A percentile compares a stretch with the other conserved stretches of the same genome.
These are phyloP conservation scores for Phytophthora quininea DNA, from an alignment of 352 stramenopile genomes.

Conservation along the genomic window DNA sequence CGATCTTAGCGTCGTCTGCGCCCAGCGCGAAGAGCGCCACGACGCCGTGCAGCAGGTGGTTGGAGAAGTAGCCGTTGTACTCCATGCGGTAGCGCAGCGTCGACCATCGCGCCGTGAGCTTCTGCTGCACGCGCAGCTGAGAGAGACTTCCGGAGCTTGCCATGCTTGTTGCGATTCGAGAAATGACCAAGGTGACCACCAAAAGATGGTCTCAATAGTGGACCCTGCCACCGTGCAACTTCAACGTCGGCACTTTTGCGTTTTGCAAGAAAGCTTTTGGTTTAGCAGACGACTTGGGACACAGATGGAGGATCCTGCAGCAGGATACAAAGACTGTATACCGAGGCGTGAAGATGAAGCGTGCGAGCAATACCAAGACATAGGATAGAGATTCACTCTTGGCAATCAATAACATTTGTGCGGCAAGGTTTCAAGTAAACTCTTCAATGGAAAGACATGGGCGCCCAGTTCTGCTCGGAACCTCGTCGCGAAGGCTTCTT, in stretches of 20 bases:
- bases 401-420: too few species aligned
- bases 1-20: slow-evolving; percentile 35
- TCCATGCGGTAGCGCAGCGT: slow-evolving; percentile 41
- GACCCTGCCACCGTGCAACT: neutral
- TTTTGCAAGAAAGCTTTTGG: too few species aligned
- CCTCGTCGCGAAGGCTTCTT: too few species aligned
- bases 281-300: too few species aligned
- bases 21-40: slow-evolving; percentile 40
- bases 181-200: slow-evolving; percentile 12
- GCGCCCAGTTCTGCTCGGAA: too few species aligned
- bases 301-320: too few species aligned
- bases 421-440: too few species aligned
- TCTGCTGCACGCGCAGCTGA: slow-evolving; percentile 22
- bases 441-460: too few species aligned
- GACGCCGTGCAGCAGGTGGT: slow-evolving; percentile 45
- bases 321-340: too few species aligned
- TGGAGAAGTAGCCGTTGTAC: slow-evolving; percentile 39
- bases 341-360: too few species aligned
- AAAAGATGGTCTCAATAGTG: neutral
- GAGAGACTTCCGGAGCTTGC: neutral
- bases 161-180: slow-evolving; percentile 17
- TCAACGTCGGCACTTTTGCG: neutral
- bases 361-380: too few species aligned
- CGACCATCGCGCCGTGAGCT: slow-evolving; percentile 33
- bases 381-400: too few species aligned